phyloP scores from a whole-genome alignment of 441 rosid genomes.

The Pelargonium australe region DNA sequence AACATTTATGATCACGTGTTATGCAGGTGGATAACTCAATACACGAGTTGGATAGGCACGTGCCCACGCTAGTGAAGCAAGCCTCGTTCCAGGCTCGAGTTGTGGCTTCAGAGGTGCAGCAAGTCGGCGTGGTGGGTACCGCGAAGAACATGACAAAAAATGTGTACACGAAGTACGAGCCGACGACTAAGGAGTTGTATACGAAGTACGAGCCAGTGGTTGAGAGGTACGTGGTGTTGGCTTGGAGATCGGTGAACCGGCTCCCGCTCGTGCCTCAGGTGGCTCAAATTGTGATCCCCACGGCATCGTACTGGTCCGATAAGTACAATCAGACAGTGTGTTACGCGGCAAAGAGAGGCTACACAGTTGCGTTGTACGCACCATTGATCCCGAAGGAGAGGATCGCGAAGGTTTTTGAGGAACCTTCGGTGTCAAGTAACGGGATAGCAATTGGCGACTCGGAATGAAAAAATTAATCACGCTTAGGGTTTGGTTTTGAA shows the following conservation, averaged over 20 bases:
- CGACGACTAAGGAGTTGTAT: conserved; percentile 30
- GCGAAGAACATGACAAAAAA: conserved; percentile 30
- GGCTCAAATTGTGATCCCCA: conserved; percentile 38
- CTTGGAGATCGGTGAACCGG: conserved; percentile 39
- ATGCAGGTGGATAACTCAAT: conserved; percentile 45
- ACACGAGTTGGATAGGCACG: conserved; percentile 34
- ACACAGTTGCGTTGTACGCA: conserved; percentile 27
- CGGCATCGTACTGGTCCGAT: conserved; percentile 46
- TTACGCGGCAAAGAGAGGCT: conserved; percentile 32
- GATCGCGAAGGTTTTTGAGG: conserved; percentile 37
- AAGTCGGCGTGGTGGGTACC: conserved; percentile 36
- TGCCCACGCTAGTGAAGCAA: conserved; percentile 47
- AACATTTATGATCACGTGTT: not conserved
- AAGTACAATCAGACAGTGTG: conserved; percentile 45
- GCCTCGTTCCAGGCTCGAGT: conserved; percentile 42
- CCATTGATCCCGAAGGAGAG: conserved; percentile 50
- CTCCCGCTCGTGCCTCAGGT: conserved; percentile 40
- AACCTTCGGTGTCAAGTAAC: not conserved
- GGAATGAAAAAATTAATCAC: too few species aligned
- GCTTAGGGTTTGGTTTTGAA: too few species aligned
- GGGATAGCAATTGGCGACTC: too few species aligned
- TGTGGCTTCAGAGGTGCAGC: conserved; percentile 44
- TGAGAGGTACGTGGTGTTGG: conserved; percentile 35
- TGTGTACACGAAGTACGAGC: conserved; percentile 29
- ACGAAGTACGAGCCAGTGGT: conserved; percentile 39